A percentile compares a stretch with the other conserved stretches of the same genome.
Evolutionary conservation across 306 rosid genomes (phyloP).

Genomic region (Citrullus mucosospermus): DNA sequence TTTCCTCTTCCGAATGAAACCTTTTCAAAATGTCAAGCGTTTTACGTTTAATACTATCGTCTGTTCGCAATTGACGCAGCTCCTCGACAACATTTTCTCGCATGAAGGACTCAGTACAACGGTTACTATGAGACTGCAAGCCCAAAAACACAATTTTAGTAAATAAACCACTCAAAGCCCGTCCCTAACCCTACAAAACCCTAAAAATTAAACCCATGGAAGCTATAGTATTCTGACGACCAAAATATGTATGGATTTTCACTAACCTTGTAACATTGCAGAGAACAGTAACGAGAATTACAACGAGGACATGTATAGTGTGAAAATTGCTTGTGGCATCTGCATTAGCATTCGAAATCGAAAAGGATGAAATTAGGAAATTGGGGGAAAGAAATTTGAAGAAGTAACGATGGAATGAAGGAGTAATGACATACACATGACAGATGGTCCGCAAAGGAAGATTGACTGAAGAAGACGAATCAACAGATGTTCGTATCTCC

Average conservation of each 20-base stretch:
- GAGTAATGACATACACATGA: conserved; percentile 49
- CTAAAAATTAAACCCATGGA: neutral
- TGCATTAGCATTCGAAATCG: conserved; percentile 7
- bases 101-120: conserved; percentile 90
- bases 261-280: conserved; percentile 73
- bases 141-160: neutral
- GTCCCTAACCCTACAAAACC: neutral
- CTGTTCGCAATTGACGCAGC: conserved; percentile 50
- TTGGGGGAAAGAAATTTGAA: neutral
- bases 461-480: conserved; percentile 34
- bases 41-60: conserved; percentile 52
- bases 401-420: neutral
- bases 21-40: conserved; percentile 70
- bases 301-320: conserved; percentile 93
- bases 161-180: neutral
- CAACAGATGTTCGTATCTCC: conserved; percentile 26
- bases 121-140: conserved; percentile 62
- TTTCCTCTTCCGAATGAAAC: conserved; percentile 64
- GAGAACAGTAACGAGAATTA: conserved; percentile 79
- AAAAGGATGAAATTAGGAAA: neutral
- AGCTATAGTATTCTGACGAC: neutral
- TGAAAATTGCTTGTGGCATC: conserved; percentile 91
- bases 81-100: conserved; percentile 77
- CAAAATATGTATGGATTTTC: neutral
- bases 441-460: conserved; percentile 54